Evolutionary conservation across 768 basidiomycete genomes (phyloP).

Genomic region (Piloderma croceum): DNA sequence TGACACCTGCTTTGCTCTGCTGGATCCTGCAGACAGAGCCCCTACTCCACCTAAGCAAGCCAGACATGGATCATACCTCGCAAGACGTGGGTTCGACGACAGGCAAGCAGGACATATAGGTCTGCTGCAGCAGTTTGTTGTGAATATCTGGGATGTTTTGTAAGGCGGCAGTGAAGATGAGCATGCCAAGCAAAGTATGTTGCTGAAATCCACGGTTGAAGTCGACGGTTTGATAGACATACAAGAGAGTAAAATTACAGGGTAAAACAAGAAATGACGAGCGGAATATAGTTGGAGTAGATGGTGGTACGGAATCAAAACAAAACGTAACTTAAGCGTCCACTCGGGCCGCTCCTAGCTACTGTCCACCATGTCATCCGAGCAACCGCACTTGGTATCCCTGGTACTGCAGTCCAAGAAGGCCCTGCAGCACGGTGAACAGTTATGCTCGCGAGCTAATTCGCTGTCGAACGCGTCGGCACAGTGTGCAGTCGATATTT

Average conservation of each 20-base stretch:
- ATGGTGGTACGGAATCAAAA: too few species aligned
- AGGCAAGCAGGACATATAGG: constrained; percentile 63
- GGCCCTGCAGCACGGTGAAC: constrained; percentile 72
- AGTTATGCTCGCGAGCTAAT: constrained; percentile 67
- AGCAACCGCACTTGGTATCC: constrained; percentile 63
- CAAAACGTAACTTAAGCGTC: too few species aligned
- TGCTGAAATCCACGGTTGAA: not conserved
- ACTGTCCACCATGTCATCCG: too few species aligned
- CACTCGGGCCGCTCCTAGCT: too few species aligned
- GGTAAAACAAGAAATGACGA: too few species aligned
- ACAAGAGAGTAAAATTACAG: too few species aligned
- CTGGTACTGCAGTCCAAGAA: constrained; percentile 80
- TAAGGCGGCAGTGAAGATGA: constrained; percentile 50
- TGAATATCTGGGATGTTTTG: constrained; percentile 28
- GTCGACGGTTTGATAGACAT: not conserved
- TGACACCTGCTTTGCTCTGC: constrained; percentile 5
- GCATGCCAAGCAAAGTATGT: constrained; percentile 52
- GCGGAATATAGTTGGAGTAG: too few species aligned
- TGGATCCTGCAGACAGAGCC: constrained; percentile 22
- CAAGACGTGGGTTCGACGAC: constrained; percentile 53
- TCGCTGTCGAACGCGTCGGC: constrained; percentile 59
- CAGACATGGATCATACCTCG: constrained; percentile 68
- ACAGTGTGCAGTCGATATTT: constrained; percentile 60
- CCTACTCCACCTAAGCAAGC: constrained; percentile 57
- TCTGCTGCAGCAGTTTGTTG: constrained; percentile 58